Percentiles rank a stretch among this genome's conserved stretches.
Conservation (phyloP, 495 filamentous ascomycete genomes). For the Lentithecium fluviatile region DNA sequence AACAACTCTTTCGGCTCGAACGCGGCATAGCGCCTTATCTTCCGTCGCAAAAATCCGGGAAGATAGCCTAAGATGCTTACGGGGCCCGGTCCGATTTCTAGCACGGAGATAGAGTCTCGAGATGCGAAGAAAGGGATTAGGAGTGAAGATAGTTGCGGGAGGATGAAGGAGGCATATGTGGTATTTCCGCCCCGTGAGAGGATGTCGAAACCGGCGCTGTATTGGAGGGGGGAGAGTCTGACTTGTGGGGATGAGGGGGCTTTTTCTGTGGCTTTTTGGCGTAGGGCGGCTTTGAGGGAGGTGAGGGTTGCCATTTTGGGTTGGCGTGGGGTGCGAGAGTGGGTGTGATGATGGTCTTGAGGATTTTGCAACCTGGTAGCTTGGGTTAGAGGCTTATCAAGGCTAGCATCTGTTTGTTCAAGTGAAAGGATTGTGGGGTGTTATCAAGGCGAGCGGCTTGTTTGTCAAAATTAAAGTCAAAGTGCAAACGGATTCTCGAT, state of each 20-base stretch:
- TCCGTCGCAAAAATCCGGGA: conserved; percentile 47
- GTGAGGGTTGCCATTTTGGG: conserved; percentile 55
- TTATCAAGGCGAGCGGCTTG: no score
- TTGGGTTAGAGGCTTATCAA: no score
- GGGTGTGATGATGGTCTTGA: no score
- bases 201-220: conserved; percentile 55
- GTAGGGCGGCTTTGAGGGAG: conserved; percentile 52
- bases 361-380: no score
- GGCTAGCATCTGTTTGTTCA: no score
- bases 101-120: conserved; percentile 51
- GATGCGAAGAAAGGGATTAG: conserved; percentile 51
- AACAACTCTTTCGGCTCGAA: conserved; percentile 58
- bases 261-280: conserved; percentile 42
- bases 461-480: no score
- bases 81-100: conserved; percentile 63
- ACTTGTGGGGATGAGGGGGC: background rate
- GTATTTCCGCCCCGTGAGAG: conserved; percentile 48
- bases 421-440: no score
- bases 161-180: conserved; percentile 58
- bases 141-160: conserved; percentile 55
- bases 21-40: conserved; percentile 54
- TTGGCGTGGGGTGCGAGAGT: no score
- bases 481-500: no score
- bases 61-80: conserved; percentile 57
- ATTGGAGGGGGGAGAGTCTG: conserved; percentile 55